Evolutionary conservation across 2,329 filamentous ascomycete species (phyloP).

Genomic region (Capronia epimyces): DNA sequence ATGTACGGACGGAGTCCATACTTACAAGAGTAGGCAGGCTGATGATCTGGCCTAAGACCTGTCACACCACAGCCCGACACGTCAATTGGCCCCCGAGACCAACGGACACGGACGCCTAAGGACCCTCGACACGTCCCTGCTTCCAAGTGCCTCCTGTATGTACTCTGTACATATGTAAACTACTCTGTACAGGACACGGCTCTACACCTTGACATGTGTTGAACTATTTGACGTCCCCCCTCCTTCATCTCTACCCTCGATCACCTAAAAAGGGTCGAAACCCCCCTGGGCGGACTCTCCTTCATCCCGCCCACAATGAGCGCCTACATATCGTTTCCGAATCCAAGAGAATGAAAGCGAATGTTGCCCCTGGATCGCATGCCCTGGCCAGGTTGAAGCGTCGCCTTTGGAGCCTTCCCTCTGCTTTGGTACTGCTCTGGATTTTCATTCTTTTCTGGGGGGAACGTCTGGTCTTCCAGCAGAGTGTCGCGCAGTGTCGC

Average conservation of each 20-base stretch:
- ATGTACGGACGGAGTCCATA: no score
- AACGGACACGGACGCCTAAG: background rate
- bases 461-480: conserved; percentile 71
- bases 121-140: background rate
- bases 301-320: conserved; percentile 6
- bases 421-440: conserved; percentile 65
- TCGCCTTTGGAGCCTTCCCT: conserved; percentile 16
- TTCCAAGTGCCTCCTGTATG: no score
- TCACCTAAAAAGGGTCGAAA: background rate
- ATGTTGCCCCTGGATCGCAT: conserved; percentile 6
- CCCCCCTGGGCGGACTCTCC: background rate
- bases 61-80: no score
- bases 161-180: no score
- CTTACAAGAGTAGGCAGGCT: no score
- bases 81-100: no score
- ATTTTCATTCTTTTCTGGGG: conserved; percentile 73
- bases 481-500: conserved; percentile 63
- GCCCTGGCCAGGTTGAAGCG: conserved; percentile 12
- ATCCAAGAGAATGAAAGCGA: conserved; percentile 18
- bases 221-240: background rate
- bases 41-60: no score
- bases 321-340: background rate
- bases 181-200: background rate
- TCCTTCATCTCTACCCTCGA: background rate
- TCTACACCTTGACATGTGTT: background rate